phyloP scores from a whole-genome alignment of 1,139 yeast species.

The Protomyces inouyei region DNA sequence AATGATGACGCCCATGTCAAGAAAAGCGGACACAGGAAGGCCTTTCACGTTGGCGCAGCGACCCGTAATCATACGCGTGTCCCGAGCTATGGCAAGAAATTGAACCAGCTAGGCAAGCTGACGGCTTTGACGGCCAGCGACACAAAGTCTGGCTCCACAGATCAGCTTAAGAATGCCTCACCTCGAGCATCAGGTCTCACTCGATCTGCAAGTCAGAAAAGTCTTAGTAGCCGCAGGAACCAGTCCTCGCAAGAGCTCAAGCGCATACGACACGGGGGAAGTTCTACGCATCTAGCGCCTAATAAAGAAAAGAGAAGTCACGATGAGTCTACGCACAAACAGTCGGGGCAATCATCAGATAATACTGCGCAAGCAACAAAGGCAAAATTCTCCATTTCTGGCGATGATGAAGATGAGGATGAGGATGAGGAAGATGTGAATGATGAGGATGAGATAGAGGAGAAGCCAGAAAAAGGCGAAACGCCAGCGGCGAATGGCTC shows the following conservation, averaged over 20 bases:
- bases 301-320: neutral
- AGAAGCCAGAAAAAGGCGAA: neutral
- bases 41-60: slow-evolving; percentile 15
- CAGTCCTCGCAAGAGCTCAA: slow-evolving; percentile 8
- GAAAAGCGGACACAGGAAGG: slow-evolving; percentile 12
- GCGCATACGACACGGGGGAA: slow-evolving; percentile 4
- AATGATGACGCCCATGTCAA: slow-evolving; percentile 3
- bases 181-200: neutral
- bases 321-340: neutral
- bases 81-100: slow-evolving; percentile 25
- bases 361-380: neutral
- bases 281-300: neutral
- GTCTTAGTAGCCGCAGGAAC: neutral
- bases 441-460: neutral
- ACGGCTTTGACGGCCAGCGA: slow-evolving; percentile 10
- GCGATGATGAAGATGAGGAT: slow-evolving; percentile 12
- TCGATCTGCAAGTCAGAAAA: slow-evolving; percentile 19
- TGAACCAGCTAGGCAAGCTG: slow-evolving; percentile 23
- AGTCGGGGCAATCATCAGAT: neutral
- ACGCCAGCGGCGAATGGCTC: neutral
- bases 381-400: slow-evolving; percentile 15
- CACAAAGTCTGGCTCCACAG: neutral
- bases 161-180: neutral
- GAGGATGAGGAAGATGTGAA: neutral
- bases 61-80: slow-evolving; percentile 11